Percentiles rank a stretch among this genome's conserved stretches.
These are phyloP conservation scores for Dactylellina haptotyla DNA, from an alignment of 2,329 filamentous ascomycete genomes.

Conservation along the genomic window DNA sequence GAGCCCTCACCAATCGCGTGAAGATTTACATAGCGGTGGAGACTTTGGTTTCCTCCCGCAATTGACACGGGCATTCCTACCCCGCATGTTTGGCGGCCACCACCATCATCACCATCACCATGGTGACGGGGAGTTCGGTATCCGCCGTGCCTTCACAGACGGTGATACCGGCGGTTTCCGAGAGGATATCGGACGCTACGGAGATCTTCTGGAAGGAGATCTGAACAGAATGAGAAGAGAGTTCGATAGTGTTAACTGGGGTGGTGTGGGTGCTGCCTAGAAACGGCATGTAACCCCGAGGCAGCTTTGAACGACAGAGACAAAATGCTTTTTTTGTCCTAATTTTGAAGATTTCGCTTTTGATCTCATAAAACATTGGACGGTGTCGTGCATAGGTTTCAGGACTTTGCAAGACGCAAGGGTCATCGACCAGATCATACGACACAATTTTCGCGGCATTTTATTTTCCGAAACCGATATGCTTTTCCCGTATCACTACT, in stretches of 20 bases:
- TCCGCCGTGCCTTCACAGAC: constrained; percentile 12
- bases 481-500: too few species aligned
- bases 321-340: not conserved
- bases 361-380: not conserved
- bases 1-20: constrained; percentile 38
- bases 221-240: constrained; percentile 30
- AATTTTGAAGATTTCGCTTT: too few species aligned
- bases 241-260: constrained; percentile 34
- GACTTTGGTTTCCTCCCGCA: constrained; percentile 44
- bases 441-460: not conserved
- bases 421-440: not conserved
- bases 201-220: constrained; percentile 44
- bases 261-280: constrained; percentile 40
- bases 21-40: constrained; percentile 26
- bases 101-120: constrained; percentile 16
- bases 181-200: constrained; percentile 45
- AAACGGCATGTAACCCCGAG: not conserved
- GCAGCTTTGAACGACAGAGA: constrained; percentile 21
- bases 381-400: constrained; percentile 10
- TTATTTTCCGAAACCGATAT: not conserved
- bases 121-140: constrained; percentile 11
- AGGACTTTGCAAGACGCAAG: constrained; percentile 10
- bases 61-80: constrained; percentile 31
- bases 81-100: constrained; percentile 43
- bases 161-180: constrained; percentile 8